These are phyloP conservation scores for Heritiera littoralis DNA, from an alignment of 345 rosid genomes.

Conservation along the genomic window DNA sequence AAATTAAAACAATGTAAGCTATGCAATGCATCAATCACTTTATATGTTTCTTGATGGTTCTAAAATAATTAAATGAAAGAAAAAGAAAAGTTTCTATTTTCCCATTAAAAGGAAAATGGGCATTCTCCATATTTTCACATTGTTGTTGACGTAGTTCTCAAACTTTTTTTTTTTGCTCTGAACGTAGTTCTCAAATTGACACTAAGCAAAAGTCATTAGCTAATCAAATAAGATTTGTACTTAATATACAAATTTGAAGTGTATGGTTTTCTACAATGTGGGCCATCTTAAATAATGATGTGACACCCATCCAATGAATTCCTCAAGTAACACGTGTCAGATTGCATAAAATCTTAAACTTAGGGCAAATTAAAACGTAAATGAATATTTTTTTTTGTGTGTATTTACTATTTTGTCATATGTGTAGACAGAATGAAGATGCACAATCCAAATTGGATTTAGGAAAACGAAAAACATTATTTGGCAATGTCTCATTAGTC, in stretches of 20 bases:
- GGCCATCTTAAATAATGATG: neutral
- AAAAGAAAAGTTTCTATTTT: no score
- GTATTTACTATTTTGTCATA: neutral
- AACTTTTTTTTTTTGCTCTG: no score
- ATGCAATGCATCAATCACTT: neutral
- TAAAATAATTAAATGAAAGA: neutral
- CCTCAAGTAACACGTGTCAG: neutral
- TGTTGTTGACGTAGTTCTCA: no score
- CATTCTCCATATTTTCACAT: neutral
- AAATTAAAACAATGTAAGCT: no score
- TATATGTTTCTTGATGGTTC: neutral
- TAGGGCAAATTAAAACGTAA: neutral
- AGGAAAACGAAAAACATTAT: slow-evolving; percentile 12
- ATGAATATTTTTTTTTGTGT: neutral
- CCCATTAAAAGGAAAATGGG: neutral
- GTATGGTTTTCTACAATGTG: slow-evolving; percentile 1
- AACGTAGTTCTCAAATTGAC: neutral
- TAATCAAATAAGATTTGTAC: neutral
- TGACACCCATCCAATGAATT: neutral
- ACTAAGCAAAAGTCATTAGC: neutral
- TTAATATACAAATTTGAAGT: neutral
- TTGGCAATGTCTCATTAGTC: slow-evolving; percentile 25
- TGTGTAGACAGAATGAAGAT: slow-evolving; percentile 26
- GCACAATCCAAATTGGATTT: slow-evolving; percentile 34
- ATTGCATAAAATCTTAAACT: neutral